Conservation (phyloP, 148 eudicot genomes). For the Cornus kousa region DNA sequence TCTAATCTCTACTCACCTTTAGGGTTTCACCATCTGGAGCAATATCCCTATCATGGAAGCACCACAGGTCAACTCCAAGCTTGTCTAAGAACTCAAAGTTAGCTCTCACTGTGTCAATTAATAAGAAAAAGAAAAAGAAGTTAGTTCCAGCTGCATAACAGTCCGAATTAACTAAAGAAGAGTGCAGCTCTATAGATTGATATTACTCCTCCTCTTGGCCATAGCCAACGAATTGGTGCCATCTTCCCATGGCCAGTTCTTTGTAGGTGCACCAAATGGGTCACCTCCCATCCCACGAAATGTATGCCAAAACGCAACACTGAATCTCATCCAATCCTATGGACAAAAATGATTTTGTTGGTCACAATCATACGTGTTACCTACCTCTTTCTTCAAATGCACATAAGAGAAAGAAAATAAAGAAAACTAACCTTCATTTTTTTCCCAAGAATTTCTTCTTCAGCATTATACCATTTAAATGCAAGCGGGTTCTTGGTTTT, state of each 20-base stretch:
- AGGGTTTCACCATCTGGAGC: slow-evolving; percentile 91
- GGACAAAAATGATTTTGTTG: background rate
- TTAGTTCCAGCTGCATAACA: background rate
- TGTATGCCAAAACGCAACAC: slow-evolving; percentile 99
- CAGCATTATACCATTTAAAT: slow-evolving; percentile 85
- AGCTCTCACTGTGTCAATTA: slow-evolving; percentile 75
- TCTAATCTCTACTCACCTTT: slow-evolving; percentile 42
- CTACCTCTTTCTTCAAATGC: background rate
- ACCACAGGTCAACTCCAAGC: slow-evolving; percentile 96
- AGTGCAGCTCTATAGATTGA: background rate
- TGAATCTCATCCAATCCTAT: slow-evolving; percentile 97
- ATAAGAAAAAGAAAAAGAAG: background rate
- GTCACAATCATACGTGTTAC: background rate
- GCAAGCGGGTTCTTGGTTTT: slow-evolving; percentile 73
- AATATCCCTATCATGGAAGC: slow-evolving; percentile 97
- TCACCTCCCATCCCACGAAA: slow-evolving; percentile 98
- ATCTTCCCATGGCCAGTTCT: slow-evolving; percentile 99
- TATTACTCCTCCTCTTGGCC: slow-evolving; percentile 97
- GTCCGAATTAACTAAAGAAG: background rate
- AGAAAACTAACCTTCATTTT: slow-evolving; percentile 78
- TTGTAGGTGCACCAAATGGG: slow-evolving; percentile 90
- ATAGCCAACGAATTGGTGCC: slow-evolving; percentile 89
- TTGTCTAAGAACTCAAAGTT: slow-evolving; percentile 92
- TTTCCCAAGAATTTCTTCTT: slow-evolving; percentile 89
- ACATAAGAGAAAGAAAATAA: background rate